Percentiles rank a stretch among this genome's conserved stretches.
These are phyloP conservation scores for Cyanidium caldarium DNA, from an alignment of 23 red algal genomes.

Conservation along the genomic window DNA sequence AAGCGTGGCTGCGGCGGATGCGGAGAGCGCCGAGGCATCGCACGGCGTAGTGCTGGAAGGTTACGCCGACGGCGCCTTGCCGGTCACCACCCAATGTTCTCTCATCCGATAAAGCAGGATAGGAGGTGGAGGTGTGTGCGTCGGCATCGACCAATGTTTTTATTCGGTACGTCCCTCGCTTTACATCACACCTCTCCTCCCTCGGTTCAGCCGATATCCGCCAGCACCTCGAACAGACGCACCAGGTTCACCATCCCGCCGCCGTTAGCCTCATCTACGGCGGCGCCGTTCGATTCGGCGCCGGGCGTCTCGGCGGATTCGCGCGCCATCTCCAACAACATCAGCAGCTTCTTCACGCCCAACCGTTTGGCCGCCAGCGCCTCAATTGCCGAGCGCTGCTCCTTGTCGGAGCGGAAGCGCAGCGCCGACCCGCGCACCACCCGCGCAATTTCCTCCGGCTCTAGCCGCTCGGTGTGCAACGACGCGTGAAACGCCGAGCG, in stretches of 20 bases:
- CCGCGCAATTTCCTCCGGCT: constrained; percentile 33
- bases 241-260: neutral
- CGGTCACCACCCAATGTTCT: too few species aligned
- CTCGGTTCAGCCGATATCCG: neutral
- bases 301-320: neutral
- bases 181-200: too few species aligned
- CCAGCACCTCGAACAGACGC: neutral
- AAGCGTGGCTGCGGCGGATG: too few species aligned
- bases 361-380: constrained; percentile 34
- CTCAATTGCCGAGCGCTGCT: constrained; percentile 29
- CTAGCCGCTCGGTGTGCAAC: constrained; percentile 35
- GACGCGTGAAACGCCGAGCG: constrained; percentile 53
- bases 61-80: too few species aligned
- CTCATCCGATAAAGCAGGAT: too few species aligned
- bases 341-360: constrained; percentile 90
- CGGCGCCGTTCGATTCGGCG: too few species aligned
- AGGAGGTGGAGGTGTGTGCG: too few species aligned
- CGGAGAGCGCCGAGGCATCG: too few species aligned
- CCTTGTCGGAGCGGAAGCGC: constrained; percentile 20
- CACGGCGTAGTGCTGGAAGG: too few species aligned
- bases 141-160: too few species aligned
- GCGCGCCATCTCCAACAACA: constrained; percentile 81
- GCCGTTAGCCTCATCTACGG: neutral
- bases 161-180: too few species aligned
- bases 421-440: constrained; percentile 33